A percentile compares a stretch with the other conserved stretches of the same genome.
Conservation (phyloP, 2,329 filamentous ascomycete genomes). For the Beauveria australis region DNA sequence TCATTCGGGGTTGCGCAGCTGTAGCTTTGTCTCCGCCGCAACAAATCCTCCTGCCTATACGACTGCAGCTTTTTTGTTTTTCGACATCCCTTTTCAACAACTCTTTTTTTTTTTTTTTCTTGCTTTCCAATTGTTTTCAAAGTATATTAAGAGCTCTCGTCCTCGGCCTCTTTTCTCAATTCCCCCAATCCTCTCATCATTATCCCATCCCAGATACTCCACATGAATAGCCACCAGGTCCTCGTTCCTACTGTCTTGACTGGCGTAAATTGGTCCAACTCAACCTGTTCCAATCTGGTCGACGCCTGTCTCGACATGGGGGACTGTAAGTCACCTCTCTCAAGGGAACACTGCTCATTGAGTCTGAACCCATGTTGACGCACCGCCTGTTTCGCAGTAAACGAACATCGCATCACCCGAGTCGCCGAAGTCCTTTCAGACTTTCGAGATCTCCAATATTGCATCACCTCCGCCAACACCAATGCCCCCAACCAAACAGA, state of each 20-base stretch:
- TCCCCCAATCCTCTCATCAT: neutral
- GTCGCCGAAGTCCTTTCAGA: constrained; percentile 55
- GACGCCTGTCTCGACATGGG: neutral
- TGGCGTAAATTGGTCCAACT: neutral
- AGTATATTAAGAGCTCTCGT: neutral
- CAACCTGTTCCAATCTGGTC: neutral
- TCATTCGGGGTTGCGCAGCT: neutral
- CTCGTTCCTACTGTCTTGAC: neutral
- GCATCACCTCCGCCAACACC: constrained; percentile 48
- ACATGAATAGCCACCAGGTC: constrained; percentile 5
- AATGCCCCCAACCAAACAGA: constrained; percentile 49
- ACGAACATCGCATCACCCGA: constrained; percentile 49
- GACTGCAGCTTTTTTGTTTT: neutral
- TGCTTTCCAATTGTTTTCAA: neutral
- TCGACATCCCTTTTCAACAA: neutral
- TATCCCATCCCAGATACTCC: neutral
- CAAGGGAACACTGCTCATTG: neutral
- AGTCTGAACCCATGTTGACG: neutral
- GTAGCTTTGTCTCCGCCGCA: neutral
- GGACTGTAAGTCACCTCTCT: neutral
- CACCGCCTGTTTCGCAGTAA: constrained; percentile 35
- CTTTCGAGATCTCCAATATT: constrained; percentile 54
- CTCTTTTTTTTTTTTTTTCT: too few relatives aligned
- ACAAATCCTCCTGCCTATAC: neutral
- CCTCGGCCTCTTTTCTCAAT: neutral